A percentile compares a stretch with the other conserved stretches of the same genome.
phyloP scores from a whole-genome alignment of 768 basidiomycete species.

The Leucocoprinus leucothites region DNA sequence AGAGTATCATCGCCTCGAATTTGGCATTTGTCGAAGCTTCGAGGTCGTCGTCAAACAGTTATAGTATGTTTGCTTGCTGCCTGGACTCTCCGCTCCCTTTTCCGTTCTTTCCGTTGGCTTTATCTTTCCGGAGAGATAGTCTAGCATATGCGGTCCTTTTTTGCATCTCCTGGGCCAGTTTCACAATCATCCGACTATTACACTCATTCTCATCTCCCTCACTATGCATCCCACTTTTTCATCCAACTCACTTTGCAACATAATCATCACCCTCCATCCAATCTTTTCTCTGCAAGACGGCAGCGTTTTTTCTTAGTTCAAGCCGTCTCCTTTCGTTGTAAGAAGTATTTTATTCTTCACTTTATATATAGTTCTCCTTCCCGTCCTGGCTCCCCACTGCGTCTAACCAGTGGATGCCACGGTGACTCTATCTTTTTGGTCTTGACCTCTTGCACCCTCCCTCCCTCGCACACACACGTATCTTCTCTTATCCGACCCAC shows the following conservation, averaged over 20 bases:
- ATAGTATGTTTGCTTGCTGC: conserved; percentile 19
- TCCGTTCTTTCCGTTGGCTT: conserved; percentile 13
- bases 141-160: conserved; percentile 16
- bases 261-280: conserved; percentile 19
- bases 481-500: background rate
- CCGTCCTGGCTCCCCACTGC: conserved; percentile 29
- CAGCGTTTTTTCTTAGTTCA: conserved; percentile 27
- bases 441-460: conserved; percentile 12
- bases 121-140: conserved; percentile 16
- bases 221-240: conserved; percentile 18
- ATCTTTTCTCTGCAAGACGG: conserved; percentile 11
- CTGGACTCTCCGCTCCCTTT: conserved; percentile 13
- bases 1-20: conserved; percentile 21
- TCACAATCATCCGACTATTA: conserved; percentile 11
- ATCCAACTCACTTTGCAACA: conserved; percentile 13
- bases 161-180: conserved; percentile 14
- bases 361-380: conserved; percentile 56
- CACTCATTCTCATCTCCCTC: conserved; percentile 13
- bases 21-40: conserved; percentile 20
- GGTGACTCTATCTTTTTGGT: conserved; percentile 32
- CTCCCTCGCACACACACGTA: background rate
- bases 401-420: conserved; percentile 30
- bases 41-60: conserved; percentile 29
- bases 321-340: conserved; percentile 45
- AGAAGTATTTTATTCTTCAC: conserved; percentile 83